A percentile compares a stretch with the other conserved stretches of the same genome.
phyloP scores from a whole-genome alignment of 148 eudicot genomes.

The Vaccinium corymbosum region DNA sequence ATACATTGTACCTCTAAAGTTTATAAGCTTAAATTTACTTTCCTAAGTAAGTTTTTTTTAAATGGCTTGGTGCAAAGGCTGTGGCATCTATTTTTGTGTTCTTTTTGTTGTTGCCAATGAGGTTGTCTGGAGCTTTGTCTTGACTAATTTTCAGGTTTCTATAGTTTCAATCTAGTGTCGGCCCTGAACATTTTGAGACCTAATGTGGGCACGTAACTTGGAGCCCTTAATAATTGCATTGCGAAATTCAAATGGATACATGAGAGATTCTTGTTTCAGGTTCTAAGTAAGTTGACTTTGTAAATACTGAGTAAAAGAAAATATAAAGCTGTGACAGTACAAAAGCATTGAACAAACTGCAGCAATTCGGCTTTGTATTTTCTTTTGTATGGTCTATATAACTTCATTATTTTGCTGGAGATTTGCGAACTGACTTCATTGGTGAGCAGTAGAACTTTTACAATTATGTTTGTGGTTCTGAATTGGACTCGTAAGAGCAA shows the following conservation, averaged over 20 bases:
- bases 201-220: not conserved
- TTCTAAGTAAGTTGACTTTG: not conserved
- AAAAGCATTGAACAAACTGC: not conserved
- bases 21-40: too few relatives aligned
- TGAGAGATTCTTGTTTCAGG: not conserved
- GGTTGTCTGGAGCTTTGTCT: not conserved
- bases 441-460: not conserved
- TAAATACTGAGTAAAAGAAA: not conserved
- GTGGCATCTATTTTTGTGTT: not conserved
- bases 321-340: not conserved
- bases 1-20: too few relatives aligned
- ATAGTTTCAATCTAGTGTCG: not conserved
- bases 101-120: not conserved
- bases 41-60: too few relatives aligned
- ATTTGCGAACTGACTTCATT: not conserved
- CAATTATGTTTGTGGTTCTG: not conserved
- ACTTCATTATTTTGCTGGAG: not conserved
- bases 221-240: not conserved
- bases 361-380: not conserved
- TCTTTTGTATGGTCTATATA: not conserved
- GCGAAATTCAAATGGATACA: not conserved
- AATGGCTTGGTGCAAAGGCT: not conserved
- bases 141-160: not conserved
- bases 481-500: not conserved
- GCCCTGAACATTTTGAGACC: not conserved